phyloP scores from a whole-genome alignment of 2,329 filamentous ascomycete genomes.

The Xylaria hypoxylon region DNA sequence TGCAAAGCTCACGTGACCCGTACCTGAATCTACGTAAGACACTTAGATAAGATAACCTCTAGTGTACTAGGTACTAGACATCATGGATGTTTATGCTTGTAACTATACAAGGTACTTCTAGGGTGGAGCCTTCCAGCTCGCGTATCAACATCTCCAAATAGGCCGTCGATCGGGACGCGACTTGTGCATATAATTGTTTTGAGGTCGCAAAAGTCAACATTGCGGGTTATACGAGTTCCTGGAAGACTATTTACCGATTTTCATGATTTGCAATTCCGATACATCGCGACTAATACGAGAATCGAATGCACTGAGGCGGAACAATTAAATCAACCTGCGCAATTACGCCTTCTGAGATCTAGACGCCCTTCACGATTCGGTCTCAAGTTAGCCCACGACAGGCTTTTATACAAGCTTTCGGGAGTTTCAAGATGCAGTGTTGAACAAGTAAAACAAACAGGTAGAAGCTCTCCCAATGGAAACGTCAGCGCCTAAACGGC shows the following conservation, averaged over 20 bases:
- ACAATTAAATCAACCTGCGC: not conserved
- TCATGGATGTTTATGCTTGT: not conserved
- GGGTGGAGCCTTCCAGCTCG: constrained; percentile 32
- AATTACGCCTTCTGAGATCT: not conserved
- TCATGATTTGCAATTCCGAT: no score
- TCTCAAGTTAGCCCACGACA: not conserved
- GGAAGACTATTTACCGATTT: not conserved
- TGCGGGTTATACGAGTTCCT: not conserved
- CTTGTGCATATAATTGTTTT: constrained; percentile 26
- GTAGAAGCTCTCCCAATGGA: constrained; percentile 56
- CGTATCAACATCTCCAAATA: constrained; percentile 32
- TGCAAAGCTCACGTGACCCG: not conserved
- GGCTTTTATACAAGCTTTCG: not conserved
- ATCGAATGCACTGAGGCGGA: constrained; percentile 2
- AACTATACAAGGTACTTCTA: constrained; percentile 21
- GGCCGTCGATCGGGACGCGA: constrained; percentile 36
- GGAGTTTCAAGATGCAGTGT: constrained; percentile 14
- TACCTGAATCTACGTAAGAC: not conserved
- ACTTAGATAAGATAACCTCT: not conserved
- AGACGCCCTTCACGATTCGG: not conserved
- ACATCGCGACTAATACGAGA: not conserved
- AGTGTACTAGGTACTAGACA: no score
- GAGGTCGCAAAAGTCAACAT: constrained; percentile 16
- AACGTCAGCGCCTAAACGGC: constrained; percentile 71
- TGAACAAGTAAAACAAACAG: not conserved